These are phyloP conservation scores for Xylaria telfairii DNA, from an alignment of 495 filamentous ascomycete genomes.

Conservation along the genomic window DNA sequence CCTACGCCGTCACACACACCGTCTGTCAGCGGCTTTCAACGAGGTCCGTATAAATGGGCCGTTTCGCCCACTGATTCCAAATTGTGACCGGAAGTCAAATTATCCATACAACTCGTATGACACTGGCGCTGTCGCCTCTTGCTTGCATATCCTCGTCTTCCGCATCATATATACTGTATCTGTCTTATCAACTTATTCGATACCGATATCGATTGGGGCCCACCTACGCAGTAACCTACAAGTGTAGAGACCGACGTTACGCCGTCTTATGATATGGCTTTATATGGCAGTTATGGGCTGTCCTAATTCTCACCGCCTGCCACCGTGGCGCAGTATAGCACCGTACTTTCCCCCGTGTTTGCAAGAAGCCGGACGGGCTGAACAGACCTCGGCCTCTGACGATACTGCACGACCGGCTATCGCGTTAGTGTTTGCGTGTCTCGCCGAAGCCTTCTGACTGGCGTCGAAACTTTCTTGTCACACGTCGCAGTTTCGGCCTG, in stretches of 20 bases:
- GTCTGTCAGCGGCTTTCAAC: background rate
- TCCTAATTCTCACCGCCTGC: constrained; percentile 13
- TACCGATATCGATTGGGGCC: background rate
- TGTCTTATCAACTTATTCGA: background rate
- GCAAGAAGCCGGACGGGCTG: background rate
- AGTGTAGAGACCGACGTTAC: background rate
- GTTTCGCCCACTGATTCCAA: background rate
- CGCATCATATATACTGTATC: background rate
- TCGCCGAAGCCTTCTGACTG: constrained; percentile 11
- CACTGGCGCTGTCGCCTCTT: background rate
- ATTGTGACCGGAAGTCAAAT: background rate
- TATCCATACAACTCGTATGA: background rate
- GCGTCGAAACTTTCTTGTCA: background rate
- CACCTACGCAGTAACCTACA: background rate
- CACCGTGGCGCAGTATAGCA: background rate
- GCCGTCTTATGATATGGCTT: constrained; percentile 8
- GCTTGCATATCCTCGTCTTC: background rate
- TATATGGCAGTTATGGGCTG: background rate
- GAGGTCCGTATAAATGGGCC: background rate
- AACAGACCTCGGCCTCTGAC: background rate
- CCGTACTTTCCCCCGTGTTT: background rate
- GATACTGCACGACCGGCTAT: background rate
- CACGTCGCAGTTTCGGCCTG: background rate
- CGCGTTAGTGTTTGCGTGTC: background rate
- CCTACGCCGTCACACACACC: background rate